Evolutionary conservation across 306 rosid genomes (phyloP), one percentile per base, ranked within the genome.

Genomic region (Trichosanthes truncata): DNA sequence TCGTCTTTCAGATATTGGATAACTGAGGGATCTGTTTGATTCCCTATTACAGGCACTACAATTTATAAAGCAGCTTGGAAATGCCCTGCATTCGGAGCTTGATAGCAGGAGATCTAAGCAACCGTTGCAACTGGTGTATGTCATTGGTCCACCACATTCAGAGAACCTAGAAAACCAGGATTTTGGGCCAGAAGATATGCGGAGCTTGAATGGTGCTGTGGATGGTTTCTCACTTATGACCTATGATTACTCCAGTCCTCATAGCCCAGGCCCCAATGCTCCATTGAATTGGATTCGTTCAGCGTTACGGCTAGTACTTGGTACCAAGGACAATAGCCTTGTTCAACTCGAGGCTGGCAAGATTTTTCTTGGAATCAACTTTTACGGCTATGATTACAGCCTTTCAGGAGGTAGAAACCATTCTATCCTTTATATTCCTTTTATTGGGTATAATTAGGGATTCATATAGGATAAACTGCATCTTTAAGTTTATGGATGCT

Each of bases 141-240:
- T 95, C 74, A 90, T 95, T 80, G 97, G 99, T 76, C 97, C 99
- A 76, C 96, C 99, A 5, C 91, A 83, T 83, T 90, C 97, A 40
- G 89, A 91, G 87, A 91, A 80, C 76, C 94, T 90, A 83, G 91
- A 85, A 84, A 85, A 59, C 21, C 87, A 95, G 29, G 99, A 95
- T 87, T 91, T 93, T 78, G 94, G 97, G 82, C 93, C 93, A 17
- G 83, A 89, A 76, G 99, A 95, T 88, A 90, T 95, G 77, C 89
- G 65, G 84, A 86, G 82, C 81, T 75, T 95, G 85, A 83, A 85
- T 76, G 87, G 86, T 72, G 89, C 81, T 82, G 97, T 93, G 79
- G 97, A 93, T 87, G 97, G 93, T 67, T 93, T 90, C 86, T 95
- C 99, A 3, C 89, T 93, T 57, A 95, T 95, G 97, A 95, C 92